Evolutionary conservation across 768 basidiomycete species (phyloP), one percentile per base, ranked within the genome.

Genomic region (Suillus placidus): DNA sequence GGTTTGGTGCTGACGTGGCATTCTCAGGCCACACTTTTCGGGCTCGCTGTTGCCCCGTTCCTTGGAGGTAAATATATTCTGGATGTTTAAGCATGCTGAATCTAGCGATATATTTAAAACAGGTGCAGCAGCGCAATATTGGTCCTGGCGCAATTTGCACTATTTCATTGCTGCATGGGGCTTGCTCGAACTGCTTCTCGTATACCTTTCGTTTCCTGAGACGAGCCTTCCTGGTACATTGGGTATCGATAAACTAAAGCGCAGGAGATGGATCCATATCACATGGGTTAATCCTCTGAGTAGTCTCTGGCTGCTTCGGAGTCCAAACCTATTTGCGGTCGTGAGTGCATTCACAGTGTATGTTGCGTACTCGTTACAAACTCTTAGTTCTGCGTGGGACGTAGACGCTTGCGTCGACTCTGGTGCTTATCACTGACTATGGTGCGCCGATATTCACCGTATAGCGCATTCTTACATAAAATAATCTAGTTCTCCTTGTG

Each of bases 91-190:
- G 47, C 1, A 30, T 57, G 14, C 60, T n/a, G 18, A 13, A 3
- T 38, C 18, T 16, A 38, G 2, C 32, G 6, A 26, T 61, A 14
- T 23, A 32, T 3, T 14, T 30, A 5, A 10, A 26, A 26, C 62
- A 85, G 86, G 86, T 16, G 61, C 82, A 34, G 78, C 82, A 0
- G 81, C 89, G 0, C 79, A 88, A 61, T 89, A 88, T 67, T 81
- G 81, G 40, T 90, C 90, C 0, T 92, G 91, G 90, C 82, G 90
- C 0, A 67, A 80, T 4, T 83, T 89, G 73, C 89, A 92, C 70
- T 71, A 75, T 9, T 69, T 70, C 0, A 65, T 91, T 1, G 83
- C 82, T 3, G 43, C 79, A 0, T 72, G 78, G 45, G 83, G 82
- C 2, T 43, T 84, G 0, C 16, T 81, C 1, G 76, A 79, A 2